phyloP scores from a whole-genome alignment of 768 basidiomycete genomes.

The Hemileccinum impolitum region DNA sequence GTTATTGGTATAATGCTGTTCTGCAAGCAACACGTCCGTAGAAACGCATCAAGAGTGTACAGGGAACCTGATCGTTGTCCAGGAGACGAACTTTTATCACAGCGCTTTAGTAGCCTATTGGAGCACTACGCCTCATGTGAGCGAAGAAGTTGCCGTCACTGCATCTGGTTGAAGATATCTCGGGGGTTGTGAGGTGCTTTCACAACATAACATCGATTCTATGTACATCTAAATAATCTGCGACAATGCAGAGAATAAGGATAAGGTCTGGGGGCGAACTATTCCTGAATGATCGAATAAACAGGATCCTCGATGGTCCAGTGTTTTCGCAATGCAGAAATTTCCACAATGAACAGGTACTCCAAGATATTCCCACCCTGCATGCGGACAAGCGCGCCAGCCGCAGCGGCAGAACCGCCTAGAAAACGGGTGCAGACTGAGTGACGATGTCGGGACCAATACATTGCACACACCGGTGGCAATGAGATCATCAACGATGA shows the following conservation, averaged over 20 bases:
- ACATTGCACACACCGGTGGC: constrained; percentile 71
- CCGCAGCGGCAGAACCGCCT: constrained; percentile 94
- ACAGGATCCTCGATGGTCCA: constrained; percentile 70
- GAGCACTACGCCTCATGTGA: no score
- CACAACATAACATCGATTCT: neutral
- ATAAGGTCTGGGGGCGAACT: constrained; percentile 19
- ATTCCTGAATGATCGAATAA: constrained; percentile 86
- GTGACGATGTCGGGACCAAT: neutral
- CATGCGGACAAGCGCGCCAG: constrained; percentile 82
- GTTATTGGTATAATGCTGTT: constrained; percentile 48
- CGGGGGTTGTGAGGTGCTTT: no score
- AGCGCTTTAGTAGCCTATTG: no score
- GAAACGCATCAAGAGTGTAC: no score
- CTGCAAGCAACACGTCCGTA: neutral
- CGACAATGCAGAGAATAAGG: constrained; percentile 16
- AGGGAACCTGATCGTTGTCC: no score
- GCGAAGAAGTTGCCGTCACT: no score
- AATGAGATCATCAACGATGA: constrained; percentile 93
- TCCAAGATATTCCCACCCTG: constrained; percentile 83
- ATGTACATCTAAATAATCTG: constrained; percentile 7
- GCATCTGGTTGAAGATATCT: no score
- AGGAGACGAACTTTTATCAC: no score
- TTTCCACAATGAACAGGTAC: constrained; percentile 92
- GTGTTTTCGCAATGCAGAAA: constrained; percentile 71
- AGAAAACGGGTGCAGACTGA: constrained; percentile 4